Percentiles rank a stretch among this genome's conserved stretches.
Evolutionary conservation across 139 green algal genomes (phyloP).

Genomic region (Volvox reticuliferus): DNA sequence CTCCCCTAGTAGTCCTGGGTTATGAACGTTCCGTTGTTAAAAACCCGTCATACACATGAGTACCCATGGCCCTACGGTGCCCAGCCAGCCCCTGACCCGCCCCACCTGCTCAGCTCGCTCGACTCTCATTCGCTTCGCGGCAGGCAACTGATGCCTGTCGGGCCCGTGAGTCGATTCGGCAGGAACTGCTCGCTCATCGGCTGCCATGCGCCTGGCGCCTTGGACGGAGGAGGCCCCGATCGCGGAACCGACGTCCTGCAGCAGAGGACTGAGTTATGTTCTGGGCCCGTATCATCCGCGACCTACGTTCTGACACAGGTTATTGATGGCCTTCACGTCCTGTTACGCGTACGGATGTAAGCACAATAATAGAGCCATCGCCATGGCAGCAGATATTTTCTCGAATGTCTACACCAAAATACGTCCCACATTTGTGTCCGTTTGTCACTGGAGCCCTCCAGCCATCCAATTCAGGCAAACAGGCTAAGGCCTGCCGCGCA

Average conservation of each 20-base stretch:
- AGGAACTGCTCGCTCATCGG: background rate
- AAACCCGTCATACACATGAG: no score
- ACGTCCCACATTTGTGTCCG: background rate
- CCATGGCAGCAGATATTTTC: background rate
- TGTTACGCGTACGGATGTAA: background rate
- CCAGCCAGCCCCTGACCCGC: background rate
- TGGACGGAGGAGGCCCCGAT: background rate
- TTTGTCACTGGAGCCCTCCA: background rate
- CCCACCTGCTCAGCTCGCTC: conserved; percentile 6
- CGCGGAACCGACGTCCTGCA: background rate
- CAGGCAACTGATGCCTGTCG: background rate
- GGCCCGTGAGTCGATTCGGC: background rate
- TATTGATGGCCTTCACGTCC: no score
- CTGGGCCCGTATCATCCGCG: no score
- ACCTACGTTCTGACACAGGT: no score
- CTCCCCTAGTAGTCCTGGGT: no score
- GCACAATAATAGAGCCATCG: background rate
- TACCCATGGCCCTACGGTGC: no score
- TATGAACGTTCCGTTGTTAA: no score
- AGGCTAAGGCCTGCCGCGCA: no score
- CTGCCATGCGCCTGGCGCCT: background rate
- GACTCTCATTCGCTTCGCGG: conserved; percentile 16
- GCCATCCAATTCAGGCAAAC: no score
- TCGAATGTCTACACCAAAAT: background rate
- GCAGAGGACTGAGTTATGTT: background rate